Evolutionary conservation across 1,139 yeast genomes (phyloP).

Genomic region (Geotrichum histeridarum): DNA sequence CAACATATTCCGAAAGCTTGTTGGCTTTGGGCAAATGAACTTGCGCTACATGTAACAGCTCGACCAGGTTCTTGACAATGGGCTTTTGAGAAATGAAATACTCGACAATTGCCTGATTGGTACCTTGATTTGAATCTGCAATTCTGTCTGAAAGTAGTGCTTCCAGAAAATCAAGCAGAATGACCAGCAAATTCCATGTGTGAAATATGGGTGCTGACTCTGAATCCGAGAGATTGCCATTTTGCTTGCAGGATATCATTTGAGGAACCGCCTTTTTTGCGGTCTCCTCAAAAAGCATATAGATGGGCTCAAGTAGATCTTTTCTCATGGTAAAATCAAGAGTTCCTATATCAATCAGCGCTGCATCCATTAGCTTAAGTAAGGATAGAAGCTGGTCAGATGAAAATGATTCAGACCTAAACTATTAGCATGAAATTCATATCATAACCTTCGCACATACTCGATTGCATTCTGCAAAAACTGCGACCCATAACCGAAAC

Average conservation of each 20-base stretch:
- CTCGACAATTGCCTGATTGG: constrained; percentile 5
- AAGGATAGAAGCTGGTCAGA: constrained; percentile 23
- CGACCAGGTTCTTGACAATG: constrained; percentile 20
- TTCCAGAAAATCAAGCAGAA: constrained; percentile 11
- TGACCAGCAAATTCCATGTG: constrained; percentile 12
- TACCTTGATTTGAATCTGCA: constrained; percentile 13
- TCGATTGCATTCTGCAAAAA: constrained; percentile 18
- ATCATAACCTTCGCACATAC: constrained; percentile 7
- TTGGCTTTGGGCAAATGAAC: constrained; percentile 27
- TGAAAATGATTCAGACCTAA: constrained; percentile 7
- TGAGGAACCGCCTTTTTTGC: constrained; percentile 14
- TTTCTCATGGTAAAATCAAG: constrained; percentile 7
- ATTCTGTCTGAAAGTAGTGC: constrained; percentile 16
- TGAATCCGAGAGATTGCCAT: not conserved
- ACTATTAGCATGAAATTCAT: not conserved
- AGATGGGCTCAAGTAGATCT: constrained; percentile 12
- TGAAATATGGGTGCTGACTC: constrained; percentile 18
- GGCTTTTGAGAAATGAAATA: constrained; percentile 7
- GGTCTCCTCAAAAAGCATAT: constrained; percentile 13
- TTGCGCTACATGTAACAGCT: constrained; percentile 28
- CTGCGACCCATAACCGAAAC: constrained; percentile 19
- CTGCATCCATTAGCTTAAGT: constrained; percentile 27
- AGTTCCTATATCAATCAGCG: not conserved
- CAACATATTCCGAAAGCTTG: constrained; percentile 25
- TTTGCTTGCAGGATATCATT: constrained; percentile 8